A percentile compares a stretch with the other conserved stretches of the same genome.
phyloP scores from a whole-genome alignment of 108 stramenopile genomes.

The Aureococcus anophagefferens region DNA sequence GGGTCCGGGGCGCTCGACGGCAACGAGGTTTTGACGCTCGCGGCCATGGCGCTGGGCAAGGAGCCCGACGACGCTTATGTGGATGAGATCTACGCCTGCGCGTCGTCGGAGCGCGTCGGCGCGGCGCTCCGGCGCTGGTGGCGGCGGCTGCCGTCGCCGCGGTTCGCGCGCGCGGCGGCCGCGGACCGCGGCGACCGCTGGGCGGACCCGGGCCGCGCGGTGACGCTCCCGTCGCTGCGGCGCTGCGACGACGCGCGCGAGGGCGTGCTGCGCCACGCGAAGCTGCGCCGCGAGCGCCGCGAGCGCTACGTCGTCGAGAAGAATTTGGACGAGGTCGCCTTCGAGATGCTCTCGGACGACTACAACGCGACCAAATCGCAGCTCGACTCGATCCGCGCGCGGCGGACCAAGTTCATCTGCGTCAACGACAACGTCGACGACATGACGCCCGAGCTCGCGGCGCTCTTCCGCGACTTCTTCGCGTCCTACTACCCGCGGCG shows the following conservation, averaged over 20 bases:
- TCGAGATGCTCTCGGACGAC: slow-evolving; percentile 44
- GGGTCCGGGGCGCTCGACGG: slow-evolving; percentile 14
- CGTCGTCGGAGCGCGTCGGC: slow-evolving; percentile 4
- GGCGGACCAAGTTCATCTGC: slow-evolving; percentile 44
- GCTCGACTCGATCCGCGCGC: slow-evolving; percentile 33
- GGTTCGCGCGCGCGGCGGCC: not conserved
- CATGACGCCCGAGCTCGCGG: slow-evolving; percentile 14
- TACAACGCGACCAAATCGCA: slow-evolving; percentile 14
- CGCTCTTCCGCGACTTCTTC: slow-evolving; percentile 21
- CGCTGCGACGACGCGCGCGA: not conserved
- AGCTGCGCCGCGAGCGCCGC: too few species aligned
- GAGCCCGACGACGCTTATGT: slow-evolving; percentile 7
- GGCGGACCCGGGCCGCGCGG: not conserved
- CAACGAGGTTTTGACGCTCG: slow-evolving; percentile 31
- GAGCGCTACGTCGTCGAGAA: not conserved
- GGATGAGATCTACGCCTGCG: slow-evolving; percentile 10
- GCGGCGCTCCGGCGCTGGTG: not conserved
- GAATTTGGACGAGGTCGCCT: slow-evolving; percentile 22
- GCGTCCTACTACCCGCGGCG: slow-evolving; percentile 16
- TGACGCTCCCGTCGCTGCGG: not conserved
- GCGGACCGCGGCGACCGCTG: not conserved
- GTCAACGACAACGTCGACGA: slow-evolving; percentile 45
- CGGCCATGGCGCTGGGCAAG: slow-evolving; percentile 6
- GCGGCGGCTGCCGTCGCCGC: not conserved
- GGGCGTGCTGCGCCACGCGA: too few species aligned